phyloP scores from a whole-genome alignment of 805 yeast species.

The Kodamaea lidongshanica region DNA sequence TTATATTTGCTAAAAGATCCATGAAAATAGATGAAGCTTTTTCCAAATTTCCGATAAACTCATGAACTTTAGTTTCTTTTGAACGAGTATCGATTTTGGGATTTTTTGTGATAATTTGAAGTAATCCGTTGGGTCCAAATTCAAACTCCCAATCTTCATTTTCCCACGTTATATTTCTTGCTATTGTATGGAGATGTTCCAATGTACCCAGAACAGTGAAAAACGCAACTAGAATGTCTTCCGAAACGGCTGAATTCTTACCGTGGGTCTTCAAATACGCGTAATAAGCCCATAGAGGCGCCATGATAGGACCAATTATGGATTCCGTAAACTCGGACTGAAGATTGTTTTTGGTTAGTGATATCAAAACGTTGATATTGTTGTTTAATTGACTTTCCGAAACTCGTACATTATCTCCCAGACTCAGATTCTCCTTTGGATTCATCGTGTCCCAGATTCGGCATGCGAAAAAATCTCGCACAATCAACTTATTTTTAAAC shows the following conservation, averaged over 20 bases:
- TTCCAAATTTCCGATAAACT: constrained; percentile 27
- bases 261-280: constrained; percentile 25
- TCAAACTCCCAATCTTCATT: constrained; percentile 35
- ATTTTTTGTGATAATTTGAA: constrained; percentile 19
- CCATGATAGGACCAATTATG: constrained; percentile 26
- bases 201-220: constrained; percentile 23
- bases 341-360: constrained; percentile 44
- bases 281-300: constrained; percentile 42
- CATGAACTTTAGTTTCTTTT: constrained; percentile 22
- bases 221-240: constrained; percentile 34
- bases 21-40: constrained; percentile 21
- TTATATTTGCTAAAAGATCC: constrained; percentile 43
- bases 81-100: constrained; percentile 2
- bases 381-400: constrained; percentile 52
- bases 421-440: constrained; percentile 24
- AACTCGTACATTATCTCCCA: constrained; percentile 24
- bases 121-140: constrained; percentile 36
- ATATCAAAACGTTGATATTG: constrained; percentile 56
- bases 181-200: constrained; percentile 26
- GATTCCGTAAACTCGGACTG: constrained; percentile 18
- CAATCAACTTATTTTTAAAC: constrained; percentile 42
- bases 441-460: constrained; percentile 41
- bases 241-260: constrained; percentile 30
- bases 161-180: constrained; percentile 28
- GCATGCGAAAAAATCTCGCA: constrained; percentile 53